Evolutionary conservation across 2,329 filamentous ascomycete species (phyloP).

Genomic region (Hymenoscyphus linearis): DNA sequence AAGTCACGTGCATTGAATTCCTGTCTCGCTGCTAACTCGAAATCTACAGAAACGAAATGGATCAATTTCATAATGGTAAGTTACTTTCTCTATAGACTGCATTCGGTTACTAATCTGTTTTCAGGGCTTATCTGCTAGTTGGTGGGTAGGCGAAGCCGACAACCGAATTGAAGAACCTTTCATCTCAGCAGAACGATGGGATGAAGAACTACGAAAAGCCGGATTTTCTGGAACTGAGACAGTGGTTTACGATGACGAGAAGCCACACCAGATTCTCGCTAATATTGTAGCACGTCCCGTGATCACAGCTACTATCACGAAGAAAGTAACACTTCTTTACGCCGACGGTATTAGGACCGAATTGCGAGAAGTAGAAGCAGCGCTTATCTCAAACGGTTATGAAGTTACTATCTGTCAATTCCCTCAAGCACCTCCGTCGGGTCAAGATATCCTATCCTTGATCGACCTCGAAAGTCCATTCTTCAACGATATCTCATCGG

Average conservation of each 20-base stretch:
- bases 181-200: conserved; percentile 25
- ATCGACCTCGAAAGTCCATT: conserved; percentile 26
- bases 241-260: conserved; percentile 20
- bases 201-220: conserved; percentile 20
- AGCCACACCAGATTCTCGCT: conserved; percentile 20
- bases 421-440: conserved; percentile 1
- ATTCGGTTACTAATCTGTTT: neutral
- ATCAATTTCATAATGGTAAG: neutral
- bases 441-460: conserved; percentile 25
- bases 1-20: neutral
- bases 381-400: neutral
- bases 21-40: neutral
- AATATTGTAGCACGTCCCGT: conserved; percentile 19
- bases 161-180: conserved; percentile 24
- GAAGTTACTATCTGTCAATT: neutral
- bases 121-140: conserved; percentile 13
- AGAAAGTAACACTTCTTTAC: conserved; percentile 6
- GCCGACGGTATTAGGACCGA: neutral
- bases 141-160: conserved; percentile 22
- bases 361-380: neutral
- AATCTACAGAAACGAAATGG: neutral
- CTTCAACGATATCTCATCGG: conserved; percentile 22
- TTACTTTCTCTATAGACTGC: neutral
- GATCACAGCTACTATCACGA: neutral
- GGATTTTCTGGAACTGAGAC: conserved; percentile 33